These are phyloP conservation scores for Sporisorium reilianum DNA, from an alignment of 1,284 basidiomycete species.

Conservation along the genomic window DNA sequence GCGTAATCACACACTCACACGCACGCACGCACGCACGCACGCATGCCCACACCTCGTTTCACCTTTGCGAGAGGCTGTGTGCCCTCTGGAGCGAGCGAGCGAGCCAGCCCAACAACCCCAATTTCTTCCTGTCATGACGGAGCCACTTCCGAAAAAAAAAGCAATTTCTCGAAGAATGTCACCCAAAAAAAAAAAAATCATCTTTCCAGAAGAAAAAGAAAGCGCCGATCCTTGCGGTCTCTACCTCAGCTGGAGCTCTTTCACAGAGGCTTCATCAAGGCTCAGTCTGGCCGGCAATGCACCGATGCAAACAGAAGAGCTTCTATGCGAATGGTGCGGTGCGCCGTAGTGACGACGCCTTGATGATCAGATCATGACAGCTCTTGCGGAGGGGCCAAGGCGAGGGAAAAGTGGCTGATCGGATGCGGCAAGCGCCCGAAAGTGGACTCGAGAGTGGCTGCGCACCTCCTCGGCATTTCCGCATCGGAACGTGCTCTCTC, in stretches of 20 bases:
- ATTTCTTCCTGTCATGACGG: background rate
- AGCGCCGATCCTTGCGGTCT: background rate
- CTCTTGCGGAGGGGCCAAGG: background rate
- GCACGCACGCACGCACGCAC: too few species aligned
- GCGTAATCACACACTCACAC: too few species aligned
- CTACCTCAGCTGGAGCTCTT: too few species aligned
- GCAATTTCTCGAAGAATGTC: too few species aligned
- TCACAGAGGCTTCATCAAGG: too few species aligned
- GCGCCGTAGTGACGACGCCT: background rate
- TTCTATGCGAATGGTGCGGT: too few species aligned
- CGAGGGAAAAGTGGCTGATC: conserved; percentile 1
- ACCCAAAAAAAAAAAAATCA: background rate
- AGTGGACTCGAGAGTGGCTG: background rate
- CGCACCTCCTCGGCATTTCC: background rate
- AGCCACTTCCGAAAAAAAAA: background rate
- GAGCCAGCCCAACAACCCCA: background rate
- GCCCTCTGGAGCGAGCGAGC: too few species aligned
- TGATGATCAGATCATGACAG: background rate
- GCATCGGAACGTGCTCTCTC: background rate
- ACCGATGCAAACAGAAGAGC: too few species aligned
- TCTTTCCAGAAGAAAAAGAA: background rate
- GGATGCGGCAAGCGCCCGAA: conserved; percentile 8
- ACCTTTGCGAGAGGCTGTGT: too few species aligned
- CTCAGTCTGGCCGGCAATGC: too few species aligned
- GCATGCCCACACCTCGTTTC: too few species aligned